Conservation (phyloP, 2,329 filamentous ascomycete species). For the Colletotrichum plurivorum region DNA sequence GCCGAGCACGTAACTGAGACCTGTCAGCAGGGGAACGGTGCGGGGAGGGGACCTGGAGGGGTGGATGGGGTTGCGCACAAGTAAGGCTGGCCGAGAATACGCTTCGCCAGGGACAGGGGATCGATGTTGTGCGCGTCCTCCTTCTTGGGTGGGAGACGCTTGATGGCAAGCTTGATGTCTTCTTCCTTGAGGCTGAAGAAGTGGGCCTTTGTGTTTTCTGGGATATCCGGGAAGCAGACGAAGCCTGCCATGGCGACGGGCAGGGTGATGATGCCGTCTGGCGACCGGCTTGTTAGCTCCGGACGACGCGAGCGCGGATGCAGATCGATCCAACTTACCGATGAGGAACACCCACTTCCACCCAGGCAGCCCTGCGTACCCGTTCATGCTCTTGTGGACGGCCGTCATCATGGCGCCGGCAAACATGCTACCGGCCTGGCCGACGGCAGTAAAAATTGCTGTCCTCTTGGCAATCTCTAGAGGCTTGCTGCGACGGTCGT, state of each 20-base stretch:
- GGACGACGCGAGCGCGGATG: background rate
- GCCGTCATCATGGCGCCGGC: conserved; percentile 70
- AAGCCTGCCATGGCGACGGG: conserved; percentile 67
- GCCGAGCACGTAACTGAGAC: conserved; percentile 53
- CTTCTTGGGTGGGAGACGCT: conserved; percentile 49
- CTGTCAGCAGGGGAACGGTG: conserved; percentile 1
- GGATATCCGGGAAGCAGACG: conserved; percentile 64
- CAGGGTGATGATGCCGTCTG: conserved; percentile 65
- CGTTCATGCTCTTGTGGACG: conserved; percentile 53
- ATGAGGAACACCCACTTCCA: conserved; percentile 65
- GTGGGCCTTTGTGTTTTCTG: conserved; percentile 54
- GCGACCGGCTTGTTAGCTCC: background rate
- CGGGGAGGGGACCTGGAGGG: accelerated
- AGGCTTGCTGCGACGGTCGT: conserved; percentile 51
- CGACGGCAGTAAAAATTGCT: conserved; percentile 73
- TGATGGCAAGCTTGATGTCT: conserved; percentile 45
- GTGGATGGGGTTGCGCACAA: conserved; percentile 42
- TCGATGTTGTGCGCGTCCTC: conserved; percentile 52
- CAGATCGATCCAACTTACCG: conserved; percentile 1
- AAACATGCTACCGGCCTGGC: conserved; percentile 72
- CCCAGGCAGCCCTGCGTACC: conserved; percentile 58
- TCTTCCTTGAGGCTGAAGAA: conserved; percentile 47
- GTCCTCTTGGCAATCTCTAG: conserved; percentile 73
- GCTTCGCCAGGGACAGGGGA: conserved; percentile 46
- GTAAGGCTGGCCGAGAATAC: conserved; percentile 46